Percentiles rank a stretch among this genome's conserved stretches.
Evolutionary conservation across 2,329 filamentous ascomycete species (phyloP).

Genomic region (Verticillium klebahnii): DNA sequence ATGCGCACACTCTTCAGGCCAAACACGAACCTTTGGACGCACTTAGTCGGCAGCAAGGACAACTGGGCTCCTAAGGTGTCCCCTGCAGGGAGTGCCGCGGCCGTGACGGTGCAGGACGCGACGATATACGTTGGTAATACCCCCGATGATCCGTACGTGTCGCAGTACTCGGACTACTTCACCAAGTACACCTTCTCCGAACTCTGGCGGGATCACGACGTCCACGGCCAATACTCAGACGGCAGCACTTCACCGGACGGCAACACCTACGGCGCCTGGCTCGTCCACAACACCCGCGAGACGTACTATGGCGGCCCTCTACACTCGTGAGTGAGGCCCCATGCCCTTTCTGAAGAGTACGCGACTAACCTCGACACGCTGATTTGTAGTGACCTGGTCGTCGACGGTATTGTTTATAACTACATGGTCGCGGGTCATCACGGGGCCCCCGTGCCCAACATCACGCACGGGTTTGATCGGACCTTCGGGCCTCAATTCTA

Average conservation of each 20-base stretch:
- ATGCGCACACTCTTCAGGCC: slow-evolving; percentile 58
- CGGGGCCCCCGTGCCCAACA: slow-evolving; percentile 58
- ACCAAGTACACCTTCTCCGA: slow-evolving; percentile 62
- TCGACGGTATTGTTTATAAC: slow-evolving; percentile 63
- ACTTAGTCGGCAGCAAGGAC: slow-evolving; percentile 52
- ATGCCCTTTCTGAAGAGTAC: neutral
- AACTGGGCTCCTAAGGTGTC: slow-evolving; percentile 41
- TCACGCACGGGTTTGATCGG: slow-evolving; percentile 59
- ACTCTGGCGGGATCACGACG: slow-evolving; percentile 52
- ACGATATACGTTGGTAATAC: slow-evolving; percentile 57
- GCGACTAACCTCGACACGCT: too few relatives aligned
- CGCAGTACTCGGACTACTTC: slow-evolving; percentile 55
- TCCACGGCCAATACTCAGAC: slow-evolving; percentile 45
- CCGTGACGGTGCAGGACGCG: slow-evolving; percentile 56
- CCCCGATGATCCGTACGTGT: slow-evolving; percentile 49
- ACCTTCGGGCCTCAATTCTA: slow-evolving; percentile 63
- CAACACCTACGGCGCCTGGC: slow-evolving; percentile 54
- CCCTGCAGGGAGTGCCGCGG: slow-evolving; percentile 34
- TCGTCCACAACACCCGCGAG: slow-evolving; percentile 61
- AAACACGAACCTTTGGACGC: slow-evolving; percentile 56
- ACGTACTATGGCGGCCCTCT: slow-evolving; percentile 58
- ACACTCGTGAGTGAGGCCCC: slow-evolving; percentile 35
- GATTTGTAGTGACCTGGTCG: slow-evolving; percentile 42
- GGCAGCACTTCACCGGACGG: slow-evolving; percentile 39
- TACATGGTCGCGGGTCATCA: slow-evolving; percentile 61